These are phyloP conservation scores for Tetrastigma voinierianum DNA, from an alignment of 164 flowering plant genomes.

Conservation along the genomic window DNA sequence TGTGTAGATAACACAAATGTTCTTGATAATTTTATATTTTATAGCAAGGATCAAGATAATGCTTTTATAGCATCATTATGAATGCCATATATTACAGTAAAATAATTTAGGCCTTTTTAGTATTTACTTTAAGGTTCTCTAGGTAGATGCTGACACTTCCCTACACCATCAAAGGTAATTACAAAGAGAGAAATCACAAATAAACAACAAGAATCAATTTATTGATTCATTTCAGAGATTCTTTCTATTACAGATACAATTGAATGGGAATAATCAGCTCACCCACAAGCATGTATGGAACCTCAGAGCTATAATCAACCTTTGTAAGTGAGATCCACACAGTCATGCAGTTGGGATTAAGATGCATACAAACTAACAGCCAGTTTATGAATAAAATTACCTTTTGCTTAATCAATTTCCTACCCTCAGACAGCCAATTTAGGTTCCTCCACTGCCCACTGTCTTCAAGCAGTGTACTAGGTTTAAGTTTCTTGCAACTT, in stretches of 20 bases:
- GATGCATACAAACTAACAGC: neutral
- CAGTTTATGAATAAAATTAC: neutral
- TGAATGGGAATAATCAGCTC: too few relatives aligned
- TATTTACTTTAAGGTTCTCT: too few relatives aligned
- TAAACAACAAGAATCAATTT: slow-evolving; percentile 11
- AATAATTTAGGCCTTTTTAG: too few relatives aligned
- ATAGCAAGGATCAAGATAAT: too few relatives aligned
- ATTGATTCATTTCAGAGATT: too few relatives aligned
- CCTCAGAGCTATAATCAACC: neutral
- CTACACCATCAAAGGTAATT: too few relatives aligned
- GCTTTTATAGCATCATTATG: too few relatives aligned
- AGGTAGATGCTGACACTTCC: too few relatives aligned
- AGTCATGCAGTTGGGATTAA: neutral
- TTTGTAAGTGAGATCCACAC: slow-evolving; percentile 1
- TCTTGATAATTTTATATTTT: too few relatives aligned
- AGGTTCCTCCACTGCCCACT: slow-evolving; percentile 23
- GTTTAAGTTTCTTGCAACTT: slow-evolving; percentile 72
- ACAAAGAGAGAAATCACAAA: neutral
- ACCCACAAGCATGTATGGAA: slow-evolving; percentile 1
- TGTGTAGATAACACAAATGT: too few relatives aligned
- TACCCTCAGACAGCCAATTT: slow-evolving; percentile 26
- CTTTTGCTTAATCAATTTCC: neutral
- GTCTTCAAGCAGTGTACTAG: slow-evolving; percentile 30
- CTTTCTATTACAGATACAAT: too few relatives aligned
- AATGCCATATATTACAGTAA: too few relatives aligned